These are phyloP conservation scores for Helichrysum umbraculigerum DNA, from an alignment of 129 eudicot genomes.

Conservation along the genomic window DNA sequence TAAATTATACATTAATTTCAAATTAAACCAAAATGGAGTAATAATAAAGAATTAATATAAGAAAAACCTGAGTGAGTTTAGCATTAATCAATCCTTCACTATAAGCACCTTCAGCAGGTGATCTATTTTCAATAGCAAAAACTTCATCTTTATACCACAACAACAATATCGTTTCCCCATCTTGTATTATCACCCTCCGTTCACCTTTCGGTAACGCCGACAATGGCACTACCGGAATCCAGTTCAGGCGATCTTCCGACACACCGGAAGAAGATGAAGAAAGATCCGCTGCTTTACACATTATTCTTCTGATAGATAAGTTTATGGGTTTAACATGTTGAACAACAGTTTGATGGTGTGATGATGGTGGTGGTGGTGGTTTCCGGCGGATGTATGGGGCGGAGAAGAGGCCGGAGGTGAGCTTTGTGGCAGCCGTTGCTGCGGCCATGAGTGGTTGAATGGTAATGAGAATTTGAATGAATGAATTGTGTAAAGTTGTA, in stretches of 20 bases:
- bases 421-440: conserved; percentile 56
- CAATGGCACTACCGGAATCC: conserved; percentile 98
- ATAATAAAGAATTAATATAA: not conserved
- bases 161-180: conserved; percentile 71
- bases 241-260: conserved; percentile 44
- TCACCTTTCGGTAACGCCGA: conserved; percentile 94
- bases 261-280: conserved; percentile 30
- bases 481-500: conserved; percentile 6
- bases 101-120: conserved; percentile 98
- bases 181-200: conserved; percentile 87
- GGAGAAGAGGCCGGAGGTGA: conserved; percentile 48
- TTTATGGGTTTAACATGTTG: conserved; percentile 9
- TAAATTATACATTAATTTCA: not conserved
- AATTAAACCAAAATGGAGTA: not conserved
- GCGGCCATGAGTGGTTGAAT: conserved; percentile 43
- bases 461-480: conserved; percentile 14
- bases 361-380: conserved; percentile 25
- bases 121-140: conserved; percentile 83
- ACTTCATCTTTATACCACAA: conserved; percentile 88
- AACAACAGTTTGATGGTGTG: not conserved
- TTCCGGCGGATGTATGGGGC: conserved; percentile 42
- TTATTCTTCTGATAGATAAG: conserved; percentile 9
- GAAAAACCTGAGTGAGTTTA: conserved; percentile 87
- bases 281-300: conserved; percentile 73
- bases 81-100: conserved; percentile 90